phyloP scores from a whole-genome alignment of 2,329 filamentous ascomycete species.

The Triangularia verruculosa region DNA sequence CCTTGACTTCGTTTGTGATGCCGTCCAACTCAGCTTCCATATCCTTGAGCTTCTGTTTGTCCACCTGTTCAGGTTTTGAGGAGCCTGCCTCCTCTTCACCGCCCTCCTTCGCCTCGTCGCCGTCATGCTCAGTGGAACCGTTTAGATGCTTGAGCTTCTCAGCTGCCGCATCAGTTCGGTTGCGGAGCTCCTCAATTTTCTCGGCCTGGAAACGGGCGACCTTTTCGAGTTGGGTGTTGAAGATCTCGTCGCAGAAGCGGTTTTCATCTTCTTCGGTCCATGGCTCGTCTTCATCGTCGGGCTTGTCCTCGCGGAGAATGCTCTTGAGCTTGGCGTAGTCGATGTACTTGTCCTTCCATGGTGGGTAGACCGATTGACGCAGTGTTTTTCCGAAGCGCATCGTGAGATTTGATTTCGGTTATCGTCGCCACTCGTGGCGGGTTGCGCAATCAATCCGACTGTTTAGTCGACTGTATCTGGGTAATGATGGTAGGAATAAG shows the following conservation, averaged over 20 bases:
- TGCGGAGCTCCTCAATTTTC: conserved; percentile 59
- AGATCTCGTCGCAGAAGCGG: conserved; percentile 88
- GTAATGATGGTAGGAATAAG: background rate
- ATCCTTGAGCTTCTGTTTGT: conserved; percentile 57
- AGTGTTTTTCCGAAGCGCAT: conserved; percentile 97
- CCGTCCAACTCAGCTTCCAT: conserved; percentile 77
- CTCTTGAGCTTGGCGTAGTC: conserved; percentile 93
- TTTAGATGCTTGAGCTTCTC: conserved; percentile 73
- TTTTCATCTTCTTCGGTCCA: conserved; percentile 97
- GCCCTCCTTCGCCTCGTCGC: conserved; percentile 50
- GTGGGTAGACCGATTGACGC: conserved; percentile 71
- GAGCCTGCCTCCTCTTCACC: conserved; percentile 54
- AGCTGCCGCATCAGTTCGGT: conserved; percentile 54
- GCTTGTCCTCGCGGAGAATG: conserved; percentile 73
- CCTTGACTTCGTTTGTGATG: conserved; percentile 86
- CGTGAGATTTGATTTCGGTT: conserved; percentile 25
- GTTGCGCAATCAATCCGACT: background rate
- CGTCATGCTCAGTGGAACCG: background rate
- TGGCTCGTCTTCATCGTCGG: conserved; percentile 57
- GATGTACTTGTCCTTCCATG: conserved; percentile 93
- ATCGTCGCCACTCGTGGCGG: background rate
- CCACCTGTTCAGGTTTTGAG: conserved; percentile 48
- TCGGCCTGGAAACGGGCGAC: conserved; percentile 85
- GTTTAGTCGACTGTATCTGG: background rate
- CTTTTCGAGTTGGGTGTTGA: conserved; percentile 93